Percentiles rank a stretch among this genome's conserved stretches.
Conservation (phyloP, 2,329 filamentous ascomycete species). For the Sclerotinia glacialis region DNA sequence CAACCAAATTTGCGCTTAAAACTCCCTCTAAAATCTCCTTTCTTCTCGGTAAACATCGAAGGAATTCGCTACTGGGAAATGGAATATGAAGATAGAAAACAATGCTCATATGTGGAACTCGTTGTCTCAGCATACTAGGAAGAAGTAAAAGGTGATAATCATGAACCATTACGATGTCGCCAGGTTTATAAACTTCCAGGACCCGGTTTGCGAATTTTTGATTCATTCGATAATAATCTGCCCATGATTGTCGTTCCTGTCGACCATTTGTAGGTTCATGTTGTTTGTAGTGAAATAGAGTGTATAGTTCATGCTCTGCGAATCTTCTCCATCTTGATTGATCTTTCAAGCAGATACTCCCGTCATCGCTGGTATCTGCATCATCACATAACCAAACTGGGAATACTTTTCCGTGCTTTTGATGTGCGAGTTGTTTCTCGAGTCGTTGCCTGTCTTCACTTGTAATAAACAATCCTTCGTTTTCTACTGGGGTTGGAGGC, state of each 20-base stretch:
- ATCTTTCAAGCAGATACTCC: constrained; percentile 70
- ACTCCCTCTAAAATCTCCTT: constrained; percentile 90
- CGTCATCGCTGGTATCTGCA: constrained; percentile 59
- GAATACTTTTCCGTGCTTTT: constrained; percentile 73
- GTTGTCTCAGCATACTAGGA: constrained; percentile 82
- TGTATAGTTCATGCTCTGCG: constrained; percentile 88
- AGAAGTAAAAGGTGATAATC: constrained; percentile 92
- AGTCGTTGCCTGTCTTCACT: constrained; percentile 68
- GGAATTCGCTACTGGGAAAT: constrained; percentile 94
- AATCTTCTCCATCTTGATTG: constrained; percentile 86
- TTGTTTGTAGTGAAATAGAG: constrained; percentile 93
- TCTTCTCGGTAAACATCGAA: constrained; percentile 80
- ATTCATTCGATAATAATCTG: constrained; percentile 91
- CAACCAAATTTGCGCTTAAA: constrained; percentile 86
- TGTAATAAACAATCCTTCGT: constrained; percentile 69
- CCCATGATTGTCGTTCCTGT: constrained; percentile 79
- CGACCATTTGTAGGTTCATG: constrained; percentile 85
- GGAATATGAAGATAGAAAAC: constrained; percentile 92
- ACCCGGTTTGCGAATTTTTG: constrained; percentile 88
- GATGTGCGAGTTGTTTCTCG: constrained; percentile 69
- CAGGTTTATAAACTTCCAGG: constrained; percentile 82
- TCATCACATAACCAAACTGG: constrained; percentile 89
- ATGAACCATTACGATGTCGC: constrained; percentile 88
- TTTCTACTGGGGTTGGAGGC: constrained; percentile 54
- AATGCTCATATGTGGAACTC: constrained; percentile 85